Evolutionary conservation across 2,329 filamentous ascomycete species (phyloP), one percentile per base, ranked within the genome.

Genomic region (Trichoderma arundinaceum): DNA sequence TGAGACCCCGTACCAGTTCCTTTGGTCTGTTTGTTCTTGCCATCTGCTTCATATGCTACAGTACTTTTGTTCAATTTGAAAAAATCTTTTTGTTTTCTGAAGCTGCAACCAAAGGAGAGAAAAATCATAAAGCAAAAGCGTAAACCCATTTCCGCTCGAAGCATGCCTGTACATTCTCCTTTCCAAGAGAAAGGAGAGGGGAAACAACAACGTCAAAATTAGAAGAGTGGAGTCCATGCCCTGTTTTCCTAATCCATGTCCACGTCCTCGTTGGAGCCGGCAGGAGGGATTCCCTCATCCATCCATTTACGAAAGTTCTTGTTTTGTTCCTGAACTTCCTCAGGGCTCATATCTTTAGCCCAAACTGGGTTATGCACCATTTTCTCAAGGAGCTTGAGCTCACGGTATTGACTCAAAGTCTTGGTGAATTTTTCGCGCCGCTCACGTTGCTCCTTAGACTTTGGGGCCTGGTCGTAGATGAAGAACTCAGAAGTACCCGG

Each of bases 281-380:
- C 74, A 3, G 81, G 80, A 28, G 74, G 70, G 44, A 80, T 68
- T 13, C 83, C 84, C 32, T 86, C 82, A 51, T 82, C 80, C 71
- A 82, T 77, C 83, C 85, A 87, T 66, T 78, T 81, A 69, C 81
- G 78, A 71, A 83, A 87, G 65, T 85, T 85, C 73, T 88, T 86
- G 79, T 94, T 94, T 70, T 88, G 88, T 76, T 90, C 86, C 74
- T 90, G 83, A n/a, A 90, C 88, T 72, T 90, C 86, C 70, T 91
- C 91, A 78, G 92, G 90, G 76, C 90, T 90, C 78, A 92, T 82
- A 63, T 92, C 91, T 77, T 92, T 87, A 76, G 96, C 83, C 78
- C 93, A 94, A 68, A 91, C 86, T 67, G 90, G 89, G 83, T 94
- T 91, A 79, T 90, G 90, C 68, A 96, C 87, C 77, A 92, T 82